These are phyloP conservation scores for Dittrichia graveolens DNA, from an alignment of 129 eudicot genomes.

Conservation along the genomic window DNA sequence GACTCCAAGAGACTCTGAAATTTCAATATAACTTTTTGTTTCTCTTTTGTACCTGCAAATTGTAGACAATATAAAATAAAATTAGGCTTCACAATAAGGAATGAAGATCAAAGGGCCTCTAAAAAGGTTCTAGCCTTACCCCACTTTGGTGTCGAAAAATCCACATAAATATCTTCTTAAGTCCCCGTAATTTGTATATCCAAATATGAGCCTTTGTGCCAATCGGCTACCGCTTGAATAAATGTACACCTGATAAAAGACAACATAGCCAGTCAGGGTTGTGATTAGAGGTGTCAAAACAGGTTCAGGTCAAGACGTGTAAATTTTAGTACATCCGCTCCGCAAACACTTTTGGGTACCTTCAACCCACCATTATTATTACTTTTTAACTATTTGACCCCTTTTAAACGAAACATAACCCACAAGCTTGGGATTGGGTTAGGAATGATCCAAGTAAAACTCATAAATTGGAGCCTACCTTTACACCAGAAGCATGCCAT, in stretches of 20 bases:
- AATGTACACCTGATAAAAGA: slow-evolving; percentile 67
- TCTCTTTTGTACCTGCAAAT: slow-evolving; percentile 73
- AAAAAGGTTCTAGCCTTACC: slow-evolving; percentile 40
- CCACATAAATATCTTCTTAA: slow-evolving; percentile 78
- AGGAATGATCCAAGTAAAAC: neutral
- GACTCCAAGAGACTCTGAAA: slow-evolving; percentile 74
- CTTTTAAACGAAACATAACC: no score
- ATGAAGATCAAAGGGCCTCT: neutral
- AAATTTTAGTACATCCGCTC: no score
- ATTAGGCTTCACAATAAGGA: neutral
- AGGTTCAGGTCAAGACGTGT: slow-evolving; percentile 4
- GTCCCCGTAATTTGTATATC: slow-evolving; percentile 83
- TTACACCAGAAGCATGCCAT: slow-evolving; percentile 83
- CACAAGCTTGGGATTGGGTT: neutral
- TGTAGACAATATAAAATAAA: neutral
- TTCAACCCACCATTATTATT: no score
- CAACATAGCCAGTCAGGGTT: neutral
- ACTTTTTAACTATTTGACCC: no score
- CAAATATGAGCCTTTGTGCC: slow-evolving; percentile 88
- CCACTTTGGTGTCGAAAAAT: slow-evolving; percentile 80
- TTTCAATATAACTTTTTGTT: slow-evolving; percentile 73
- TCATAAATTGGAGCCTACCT: slow-evolving; percentile 45
- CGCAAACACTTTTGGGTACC: no score
- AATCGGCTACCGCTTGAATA: slow-evolving; percentile 96
- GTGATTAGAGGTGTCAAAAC: neutral